These are phyloP conservation scores for Neurospora pannonica DNA, from an alignment of 495 filamentous ascomycete genomes.

Conservation along the genomic window DNA sequence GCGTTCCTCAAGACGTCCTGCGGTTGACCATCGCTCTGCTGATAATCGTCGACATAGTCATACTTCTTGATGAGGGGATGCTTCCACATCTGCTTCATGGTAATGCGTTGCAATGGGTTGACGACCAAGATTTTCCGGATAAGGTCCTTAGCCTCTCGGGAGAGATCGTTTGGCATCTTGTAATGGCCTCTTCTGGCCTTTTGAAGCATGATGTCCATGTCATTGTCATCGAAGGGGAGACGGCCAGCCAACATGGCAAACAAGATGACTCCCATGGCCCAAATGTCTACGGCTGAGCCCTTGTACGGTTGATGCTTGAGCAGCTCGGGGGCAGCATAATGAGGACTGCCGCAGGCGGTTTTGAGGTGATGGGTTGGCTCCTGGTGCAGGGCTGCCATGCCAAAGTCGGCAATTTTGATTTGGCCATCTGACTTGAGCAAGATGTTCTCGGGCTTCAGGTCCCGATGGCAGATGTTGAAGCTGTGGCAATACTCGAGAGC, in stretches of 20 bases:
- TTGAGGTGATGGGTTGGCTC: constrained; percentile 56
- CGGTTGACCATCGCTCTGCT: constrained; percentile 18
- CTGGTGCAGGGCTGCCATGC: constrained; percentile 92
- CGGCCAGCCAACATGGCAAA: constrained; percentile 71
- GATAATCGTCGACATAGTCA: constrained; percentile 51
- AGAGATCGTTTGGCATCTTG: constrained; percentile 57
- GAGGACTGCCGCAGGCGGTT: constrained; percentile 90
- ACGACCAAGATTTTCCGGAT: constrained; percentile 64
- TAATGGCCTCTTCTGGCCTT: constrained; percentile 66
- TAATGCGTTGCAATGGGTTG: constrained; percentile 66
- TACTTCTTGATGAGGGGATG: constrained; percentile 79
- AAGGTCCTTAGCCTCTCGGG: constrained; percentile 64
- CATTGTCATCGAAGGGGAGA: constrained; percentile 70
- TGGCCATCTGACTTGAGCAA: constrained; percentile 60
- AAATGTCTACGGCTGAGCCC: constrained; percentile 79
- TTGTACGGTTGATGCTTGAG: constrained; percentile 63
- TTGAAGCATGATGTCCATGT: constrained; percentile 47
- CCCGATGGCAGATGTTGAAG: constrained; percentile 89
- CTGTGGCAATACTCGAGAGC: constrained; percentile 86
- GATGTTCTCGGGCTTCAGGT: constrained; percentile 97
- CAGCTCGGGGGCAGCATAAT: constrained; percentile 92
- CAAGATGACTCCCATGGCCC: constrained; percentile 89
- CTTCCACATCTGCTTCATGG: constrained; percentile 67
- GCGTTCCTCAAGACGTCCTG: constrained; percentile 15
- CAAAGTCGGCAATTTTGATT: constrained; percentile 93